Conservation (phyloP, 768 basidiomycete genomes). For the Boletus barrowsii region DNA sequence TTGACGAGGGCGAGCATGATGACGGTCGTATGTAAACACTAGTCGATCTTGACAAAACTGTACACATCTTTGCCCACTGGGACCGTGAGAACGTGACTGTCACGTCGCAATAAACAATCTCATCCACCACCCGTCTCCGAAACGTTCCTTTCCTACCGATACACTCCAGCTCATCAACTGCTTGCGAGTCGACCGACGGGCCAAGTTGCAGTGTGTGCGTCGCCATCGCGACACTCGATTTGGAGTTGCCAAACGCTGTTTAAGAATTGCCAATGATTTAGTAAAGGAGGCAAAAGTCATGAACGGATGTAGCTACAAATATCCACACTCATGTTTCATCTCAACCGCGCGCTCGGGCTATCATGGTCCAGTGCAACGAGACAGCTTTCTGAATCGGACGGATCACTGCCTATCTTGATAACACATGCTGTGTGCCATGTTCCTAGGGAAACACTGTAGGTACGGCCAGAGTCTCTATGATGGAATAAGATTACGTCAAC, state of each 20-base stretch:
- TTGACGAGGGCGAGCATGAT: slow-evolving; percentile 52
- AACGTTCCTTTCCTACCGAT: neutral
- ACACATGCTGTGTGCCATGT: too few relatives aligned
- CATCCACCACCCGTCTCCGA: slow-evolving; percentile 4
- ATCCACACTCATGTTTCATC: neutral
- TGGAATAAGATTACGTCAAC: slow-evolving; percentile 2
- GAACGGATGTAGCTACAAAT: too few relatives aligned
- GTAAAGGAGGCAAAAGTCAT: neutral
- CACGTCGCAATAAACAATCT: slow-evolving; percentile 5
- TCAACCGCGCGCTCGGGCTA: too few relatives aligned
- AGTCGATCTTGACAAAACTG: slow-evolving; percentile 13
- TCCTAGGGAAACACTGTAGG: too few relatives aligned
- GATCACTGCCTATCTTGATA: too few relatives aligned
- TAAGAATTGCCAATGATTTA: slow-evolving; percentile 1
- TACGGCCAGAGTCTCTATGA: neutral
- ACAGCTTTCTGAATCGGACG: too few relatives aligned
- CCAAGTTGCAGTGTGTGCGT: neutral
- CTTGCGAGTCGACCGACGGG: too few relatives aligned
- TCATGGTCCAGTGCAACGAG: too few relatives aligned
- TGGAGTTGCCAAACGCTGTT: neutral
- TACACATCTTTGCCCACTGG: neutral
- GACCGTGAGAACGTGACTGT: slow-evolving; percentile 26
- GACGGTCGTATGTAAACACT: slow-evolving; percentile 15
- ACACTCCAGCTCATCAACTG: too few relatives aligned
- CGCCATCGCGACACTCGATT: slow-evolving; percentile 5